A percentile compares a stretch with the other conserved stretches of the same genome.
phyloP scores from a whole-genome alignment of 257 asterid species.

The Anisodus tanguticus region DNA sequence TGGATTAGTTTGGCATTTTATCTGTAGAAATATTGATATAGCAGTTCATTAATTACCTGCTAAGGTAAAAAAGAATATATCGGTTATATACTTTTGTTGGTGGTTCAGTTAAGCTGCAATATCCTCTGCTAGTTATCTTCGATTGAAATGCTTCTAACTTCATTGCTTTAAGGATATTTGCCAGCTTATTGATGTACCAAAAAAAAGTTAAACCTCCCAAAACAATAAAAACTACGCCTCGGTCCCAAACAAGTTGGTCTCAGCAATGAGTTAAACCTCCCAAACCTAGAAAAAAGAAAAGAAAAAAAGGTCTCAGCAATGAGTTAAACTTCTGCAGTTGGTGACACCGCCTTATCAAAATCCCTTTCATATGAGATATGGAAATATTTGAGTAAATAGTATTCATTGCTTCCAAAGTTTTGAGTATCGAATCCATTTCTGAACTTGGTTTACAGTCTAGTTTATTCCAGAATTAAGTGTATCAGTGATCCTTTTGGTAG shows the following conservation, averaged over 20 bases:
- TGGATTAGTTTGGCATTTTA: not conserved
- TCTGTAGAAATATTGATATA: not conserved
- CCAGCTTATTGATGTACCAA: constrained; percentile 8
- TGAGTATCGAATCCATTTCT: not conserved
- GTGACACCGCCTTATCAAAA: not conserved
- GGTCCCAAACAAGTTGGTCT: not conserved
- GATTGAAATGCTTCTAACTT: not conserved
- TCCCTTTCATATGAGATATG: not conserved
- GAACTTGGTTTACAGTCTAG: not conserved
- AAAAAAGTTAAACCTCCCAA: not conserved
- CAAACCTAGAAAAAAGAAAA: not conserved
- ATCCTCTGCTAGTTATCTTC: not conserved
- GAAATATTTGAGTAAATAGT: not conserved
- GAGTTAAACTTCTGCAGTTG: not conserved
- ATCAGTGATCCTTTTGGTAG: not conserved
- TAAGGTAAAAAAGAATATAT: not conserved
- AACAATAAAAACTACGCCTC: not conserved
- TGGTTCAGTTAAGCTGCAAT: not conserved
- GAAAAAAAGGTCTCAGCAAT: not conserved
- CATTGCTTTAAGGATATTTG: not conserved
- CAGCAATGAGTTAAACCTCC: not conserved
- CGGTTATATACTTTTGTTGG: not conserved
- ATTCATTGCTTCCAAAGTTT: not conserved
- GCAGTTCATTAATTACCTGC: not conserved
- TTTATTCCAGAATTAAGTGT: not conserved